Percentiles rank a stretch among this genome's conserved stretches.
Evolutionary conservation across 2,329 filamentous ascomycete genomes (phyloP).

Genomic region (Alternaria sp.): DNA sequence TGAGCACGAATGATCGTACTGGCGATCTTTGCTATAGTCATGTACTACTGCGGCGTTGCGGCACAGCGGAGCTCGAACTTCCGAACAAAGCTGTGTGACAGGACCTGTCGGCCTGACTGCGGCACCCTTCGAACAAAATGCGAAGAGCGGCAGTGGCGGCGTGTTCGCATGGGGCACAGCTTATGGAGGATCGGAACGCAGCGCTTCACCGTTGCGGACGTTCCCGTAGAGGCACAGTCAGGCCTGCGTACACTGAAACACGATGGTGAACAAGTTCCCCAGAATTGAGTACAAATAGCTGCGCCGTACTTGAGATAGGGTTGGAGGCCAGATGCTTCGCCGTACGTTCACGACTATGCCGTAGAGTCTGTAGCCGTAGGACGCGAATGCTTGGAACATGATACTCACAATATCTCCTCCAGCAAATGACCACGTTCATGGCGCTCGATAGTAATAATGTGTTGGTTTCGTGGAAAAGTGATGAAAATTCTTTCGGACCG

Average conservation of each 20-base stretch:
- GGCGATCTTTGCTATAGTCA: neutral
- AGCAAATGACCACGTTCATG: neutral
- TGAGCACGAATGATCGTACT: neutral
- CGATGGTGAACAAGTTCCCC: neutral
- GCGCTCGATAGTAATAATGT: neutral
- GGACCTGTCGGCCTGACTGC: neutral
- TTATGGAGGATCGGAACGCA: conserved; percentile 10
- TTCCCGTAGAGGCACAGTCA: conserved; percentile 9
- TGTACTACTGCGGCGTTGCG: neutral
- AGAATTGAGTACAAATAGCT: neutral
- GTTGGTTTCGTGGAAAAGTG: neutral
- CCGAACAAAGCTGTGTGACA: neutral
- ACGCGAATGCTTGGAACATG: neutral
- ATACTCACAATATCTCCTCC: neutral
- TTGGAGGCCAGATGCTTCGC: neutral
- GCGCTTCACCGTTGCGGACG: conserved; percentile 9
- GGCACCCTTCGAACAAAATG: neutral
- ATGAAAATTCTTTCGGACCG: neutral
- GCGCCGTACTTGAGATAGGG: neutral
- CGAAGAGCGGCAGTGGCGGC: conserved; percentile 9
- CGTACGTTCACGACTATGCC: neutral
- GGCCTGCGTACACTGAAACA: neutral
- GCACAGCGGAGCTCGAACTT: neutral
- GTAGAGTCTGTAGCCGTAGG: neutral
- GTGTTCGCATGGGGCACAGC: conserved; percentile 12